Base-by-base conservation (phyloP, 768 basidiomycete genomes). In the Agrocybe chaxingu region DNA sequence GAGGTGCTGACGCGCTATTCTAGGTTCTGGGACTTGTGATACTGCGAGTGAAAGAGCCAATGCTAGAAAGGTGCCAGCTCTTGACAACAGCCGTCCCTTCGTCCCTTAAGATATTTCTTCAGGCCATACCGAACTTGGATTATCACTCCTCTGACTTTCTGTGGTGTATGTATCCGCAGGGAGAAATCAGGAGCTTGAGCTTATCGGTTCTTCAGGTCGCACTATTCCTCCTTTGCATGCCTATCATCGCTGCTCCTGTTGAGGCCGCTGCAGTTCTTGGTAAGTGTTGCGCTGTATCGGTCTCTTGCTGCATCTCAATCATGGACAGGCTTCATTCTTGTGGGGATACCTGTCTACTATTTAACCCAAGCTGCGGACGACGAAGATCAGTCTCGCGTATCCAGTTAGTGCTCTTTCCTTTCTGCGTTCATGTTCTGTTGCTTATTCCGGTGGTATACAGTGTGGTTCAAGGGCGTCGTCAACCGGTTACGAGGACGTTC, bases 91-190 rank as follows among this genome's bases (percentile, higher is more conserved):
- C 12, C 12, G 36, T 8, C 48, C 5, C 44, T 30, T 33, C 24
- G 42, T 40, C 42, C 41, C 30, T 11, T 47, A 40, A 32, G 8
- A 13, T 32, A n/a, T 44, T 33, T 46, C 18, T 57, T n/a, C 54
- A 90, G 94, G 50, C 96, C 96, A 1, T 98, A 98, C 65, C 89
- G 82, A 60, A 89, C 92, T 4, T 97, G 87, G 85, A 87, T 97
- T 32, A 78, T 81, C 34, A 98, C 96, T 0, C 96, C 96, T 1
- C 72, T 98, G 30, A 82, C 75, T 4, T 98, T 98, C 67, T 96
- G 93, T 60, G 85, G 78, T 31, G 92, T 93, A 62, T 52, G 85
- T 74, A 3, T 7, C 9, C 51, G 54, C 41, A 32, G 30, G 7
- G 31, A 29, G 8, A 8, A 42, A 7, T 45, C 13, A 53, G 42